Percentiles rank a stretch among this genome's conserved stretches.
phyloP scores from a whole-genome alignment of 352 stramenopile species.

The Plasmopara viticola region DNA sequence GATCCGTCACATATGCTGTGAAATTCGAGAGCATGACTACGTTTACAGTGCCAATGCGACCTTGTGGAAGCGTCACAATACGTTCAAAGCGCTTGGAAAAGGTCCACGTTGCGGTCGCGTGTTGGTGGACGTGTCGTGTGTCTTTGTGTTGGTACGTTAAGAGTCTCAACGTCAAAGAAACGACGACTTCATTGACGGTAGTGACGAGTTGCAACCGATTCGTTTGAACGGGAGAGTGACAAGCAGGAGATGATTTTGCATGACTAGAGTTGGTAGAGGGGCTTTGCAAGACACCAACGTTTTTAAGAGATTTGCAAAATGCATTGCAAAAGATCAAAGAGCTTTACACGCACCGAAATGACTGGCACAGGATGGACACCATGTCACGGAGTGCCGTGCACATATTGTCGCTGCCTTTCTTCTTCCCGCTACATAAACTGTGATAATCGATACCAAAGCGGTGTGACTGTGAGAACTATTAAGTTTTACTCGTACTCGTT shows the following conservation, averaged over 20 bases:
- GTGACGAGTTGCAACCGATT: conserved; percentile 6
- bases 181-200: conserved; percentile 2
- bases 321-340: neutral
- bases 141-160: neutral
- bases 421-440: conserved; percentile 4
- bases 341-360: conserved; percentile 4
- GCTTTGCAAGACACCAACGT: neutral
- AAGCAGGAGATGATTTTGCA: neutral
- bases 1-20: conserved; percentile 14
- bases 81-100: conserved; percentile 4
- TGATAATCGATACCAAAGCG: conserved; percentile 14
- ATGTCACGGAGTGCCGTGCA: conserved; percentile 5
- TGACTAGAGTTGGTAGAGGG: neutral
- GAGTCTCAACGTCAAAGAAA: conserved; percentile 5
- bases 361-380: neutral
- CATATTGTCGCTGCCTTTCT: conserved; percentile 9
- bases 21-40: conserved; percentile 7
- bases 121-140: conserved; percentile 1
- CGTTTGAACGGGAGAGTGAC: neutral
- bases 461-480: conserved; percentile 4
- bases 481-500: neutral
- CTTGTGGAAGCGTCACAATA: conserved; percentile 2
- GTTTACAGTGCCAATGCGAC: conserved; percentile 1
- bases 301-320: neutral
- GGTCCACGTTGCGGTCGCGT: conserved; percentile 7